Evolutionary conservation across 176 grass and related monocot genomes (phyloP).

Genomic region (sorghum (Sorghum bicolor)): Sorghum_bicolor_NCBIv3 NC_012872.2:5701001-5701500

Average conservation of each 20-base stretch:
- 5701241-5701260: background rate
- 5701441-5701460: background rate
- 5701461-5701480: background rate
- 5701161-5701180: slow-evolving; percentile 16
- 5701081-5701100: too few relatives aligned
- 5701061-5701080: too few relatives aligned
- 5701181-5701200: background rate
- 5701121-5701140: background rate
- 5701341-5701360: background rate
- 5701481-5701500: background rate
- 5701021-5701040: too few relatives aligned
- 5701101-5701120: background rate
- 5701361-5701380: background rate
- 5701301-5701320: background rate
- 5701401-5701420: background rate
- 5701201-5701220: background rate
- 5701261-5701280: background rate
- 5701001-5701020: too few relatives aligned
- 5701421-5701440: background rate
- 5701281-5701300: background rate
- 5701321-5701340: background rate
- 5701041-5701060: too few relatives aligned
- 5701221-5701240: background rate
- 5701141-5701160: background rate
- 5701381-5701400: background rate